A percentile compares a stretch with the other conserved stretches of the same genome.
Conservation (phyloP, 2,329 filamentous ascomycete species). For the Calcarisporium arbuscula region DNA sequence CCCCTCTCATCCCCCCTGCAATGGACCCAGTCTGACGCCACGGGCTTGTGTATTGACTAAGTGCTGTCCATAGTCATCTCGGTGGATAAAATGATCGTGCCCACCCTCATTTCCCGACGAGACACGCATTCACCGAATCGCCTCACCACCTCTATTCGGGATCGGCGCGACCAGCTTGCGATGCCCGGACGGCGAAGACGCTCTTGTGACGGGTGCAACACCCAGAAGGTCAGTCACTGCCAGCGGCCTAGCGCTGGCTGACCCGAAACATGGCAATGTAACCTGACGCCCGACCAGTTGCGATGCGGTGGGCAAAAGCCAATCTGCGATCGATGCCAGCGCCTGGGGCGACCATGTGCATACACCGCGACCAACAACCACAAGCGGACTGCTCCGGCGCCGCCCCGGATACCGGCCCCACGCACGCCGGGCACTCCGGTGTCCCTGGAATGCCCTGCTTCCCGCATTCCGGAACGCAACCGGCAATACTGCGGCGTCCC, state of each 20-base stretch:
- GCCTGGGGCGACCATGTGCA: conserved; percentile 1
- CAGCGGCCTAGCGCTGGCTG: not conserved
- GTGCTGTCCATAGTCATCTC: too few relatives aligned
- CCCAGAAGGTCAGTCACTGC: conserved; percentile 1
- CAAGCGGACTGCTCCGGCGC: not conserved
- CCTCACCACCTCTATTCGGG: too few relatives aligned
- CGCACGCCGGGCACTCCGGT: not conserved
- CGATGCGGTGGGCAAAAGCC: conserved; percentile 2
- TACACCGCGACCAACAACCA: not conserved
- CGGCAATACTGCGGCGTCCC: not conserved
- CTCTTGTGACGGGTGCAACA: conserved; percentile 3
- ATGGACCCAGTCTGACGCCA: too few relatives aligned
- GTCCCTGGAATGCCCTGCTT: not conserved
- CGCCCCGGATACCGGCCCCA: not conserved
- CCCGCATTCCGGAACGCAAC: not conserved
- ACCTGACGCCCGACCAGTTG: not conserved
- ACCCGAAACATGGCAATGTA: not conserved
- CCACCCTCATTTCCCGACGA: too few relatives aligned
- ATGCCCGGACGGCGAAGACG: conserved; percentile 2
- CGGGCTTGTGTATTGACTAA: too few relatives aligned
- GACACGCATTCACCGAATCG: too few relatives aligned
- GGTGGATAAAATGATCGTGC: too few relatives aligned
- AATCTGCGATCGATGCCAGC: conserved; percentile 1
- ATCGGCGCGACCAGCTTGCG: too few relatives aligned
- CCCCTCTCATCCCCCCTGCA: too few relatives aligned